Evolutionary conservation across 2,329 filamentous ascomycete species (phyloP), one percentile per base, ranked within the genome.

Genomic region (Fusarium siculi): DNA sequence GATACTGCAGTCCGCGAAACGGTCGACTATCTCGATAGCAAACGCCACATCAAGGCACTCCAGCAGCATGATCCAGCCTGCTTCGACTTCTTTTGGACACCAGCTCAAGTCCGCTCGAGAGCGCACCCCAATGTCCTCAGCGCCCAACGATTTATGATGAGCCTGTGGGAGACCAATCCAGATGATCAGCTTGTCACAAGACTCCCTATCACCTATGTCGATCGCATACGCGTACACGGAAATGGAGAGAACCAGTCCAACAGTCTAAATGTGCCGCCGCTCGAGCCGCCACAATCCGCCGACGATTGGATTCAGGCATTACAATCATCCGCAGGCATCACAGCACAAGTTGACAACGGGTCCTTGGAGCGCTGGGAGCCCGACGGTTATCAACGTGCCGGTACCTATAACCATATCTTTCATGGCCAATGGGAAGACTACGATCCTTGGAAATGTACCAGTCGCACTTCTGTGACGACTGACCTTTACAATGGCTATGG

Each of bases 31-130:
- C 76, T 81, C 47, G 77, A 80, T 25, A 73, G 70, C 61, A 78
- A 77, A 54, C 75, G 74, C 30, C 73, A 77, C 54, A 73, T 79
- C 52, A 80, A 78, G 40, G 69, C 77, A 9, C 72, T 77, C 16
- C 73, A 75, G 30, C 73, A 75, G 30, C 79, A 81, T 74, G 89
- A 91, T 44, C 91, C 91, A 9, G 89, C 91, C 4, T 93, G 92
- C 57, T 93, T 91, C 81, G 91, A 93, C 80, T 88, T 93, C 76
- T 93, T 93, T 82, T 93, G 91, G 92, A 91, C 91, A 9, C 91
- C 91, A 0, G 88, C 91, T 2, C 92, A 93, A 81, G 87, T 92
- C 61, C 87, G 88, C 74, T 90, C 91, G n/a, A 88, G 92, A 30
- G 88, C 90, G 1, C 90, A 93, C 74, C 89, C 90, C 7, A 87